Evolutionary conservation across 495 filamentous ascomycete species (phyloP).

Genomic region (Cairneyella variabilis): DNA sequence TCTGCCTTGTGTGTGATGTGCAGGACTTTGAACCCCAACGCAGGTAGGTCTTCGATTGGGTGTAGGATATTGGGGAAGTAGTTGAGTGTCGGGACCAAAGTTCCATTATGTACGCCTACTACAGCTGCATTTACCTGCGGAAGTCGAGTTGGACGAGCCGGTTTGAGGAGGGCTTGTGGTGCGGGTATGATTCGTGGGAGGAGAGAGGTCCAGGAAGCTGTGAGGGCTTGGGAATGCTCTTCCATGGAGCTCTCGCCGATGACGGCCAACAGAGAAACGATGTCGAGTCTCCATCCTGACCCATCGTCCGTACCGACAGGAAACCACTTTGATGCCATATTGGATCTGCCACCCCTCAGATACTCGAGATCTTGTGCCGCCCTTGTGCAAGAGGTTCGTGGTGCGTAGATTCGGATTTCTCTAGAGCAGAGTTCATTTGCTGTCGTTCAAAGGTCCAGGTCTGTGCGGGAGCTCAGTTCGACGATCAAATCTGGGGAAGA

Average conservation of each 20-base stretch:
- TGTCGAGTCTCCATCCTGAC: conserved; percentile 51
- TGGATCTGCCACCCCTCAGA: not conserved
- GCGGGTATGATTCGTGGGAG: conserved; percentile 65
- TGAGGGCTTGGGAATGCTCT: conserved; percentile 53
- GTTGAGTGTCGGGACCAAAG: conserved; percentile 48
- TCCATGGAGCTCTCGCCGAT: conserved; percentile 57
- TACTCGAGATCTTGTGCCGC: not conserved
- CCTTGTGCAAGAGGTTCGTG: too few species aligned
- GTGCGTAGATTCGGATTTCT: too few species aligned
- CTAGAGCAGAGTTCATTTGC: too few species aligned
- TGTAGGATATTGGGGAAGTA: conserved; percentile 61
- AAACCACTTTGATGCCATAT: conserved; percentile 22
- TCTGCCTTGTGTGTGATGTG: conserved; percentile 39
- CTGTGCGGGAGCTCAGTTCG: too few species aligned
- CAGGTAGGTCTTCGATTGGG: conserved; percentile 42
- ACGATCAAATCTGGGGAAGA: too few species aligned
- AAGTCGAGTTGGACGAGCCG: conserved; percentile 52
- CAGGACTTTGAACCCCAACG: conserved; percentile 44
- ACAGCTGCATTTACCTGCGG: conserved; percentile 49
- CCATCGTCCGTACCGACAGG: conserved; percentile 1
- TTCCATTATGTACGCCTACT: conserved; percentile 55
- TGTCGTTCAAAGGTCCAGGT: too few species aligned
- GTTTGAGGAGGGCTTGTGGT: conserved; percentile 58
- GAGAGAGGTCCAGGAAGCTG: conserved; percentile 49
- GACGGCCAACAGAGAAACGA: conserved; percentile 60